Base-by-base conservation (phyloP, 768 basidiomycete species). In the Naganishia antarctica region DNA sequence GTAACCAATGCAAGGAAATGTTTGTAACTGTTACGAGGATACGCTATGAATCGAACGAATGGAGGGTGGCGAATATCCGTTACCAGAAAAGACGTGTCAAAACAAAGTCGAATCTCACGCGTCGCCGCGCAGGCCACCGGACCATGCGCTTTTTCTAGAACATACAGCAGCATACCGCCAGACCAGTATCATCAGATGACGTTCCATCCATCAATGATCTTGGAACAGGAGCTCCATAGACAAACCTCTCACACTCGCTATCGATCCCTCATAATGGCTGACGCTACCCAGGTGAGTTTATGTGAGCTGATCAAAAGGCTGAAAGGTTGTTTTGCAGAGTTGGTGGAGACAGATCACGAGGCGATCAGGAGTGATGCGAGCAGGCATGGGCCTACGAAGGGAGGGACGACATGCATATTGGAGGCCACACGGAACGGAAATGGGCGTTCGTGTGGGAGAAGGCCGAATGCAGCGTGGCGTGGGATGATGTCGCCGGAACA, bases 31-130 rank as follows among this genome's bases (percentile, higher is more conserved):
- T n/a, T n/a, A n/a, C n/a, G n/a, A n/a, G n/a, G n/a, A n/a, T n/a
- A n/a, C n/a, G n/a, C n/a, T n/a, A n/a, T n/a, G n/a, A n/a, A n/a
- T n/a, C n/a, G n/a, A n/a, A n/a, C n/a, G n/a, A n/a, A n/a, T n/a
- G n/a, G n/a, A n/a, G n/a, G 34, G 34, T 37, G 34, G 34, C 34
- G 34, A 37, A 37, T 7, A 7, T 37, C 34, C 15, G 34, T 7
- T 37, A 15, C 7, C 34, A 37, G 34, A 37, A 37, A 49, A 25
- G 13, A 49, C 47, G 47, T 49, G 47, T 49, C 47, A 49, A 49
- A 25, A 25, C 47, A 25, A 44, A 5, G 9, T n/a, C 5, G n/a
- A n/a, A 37, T 37, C 45, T 49, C 7, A 29, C 47, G 47, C 47
- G 25, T 25, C 29, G 32, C 34, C 34, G 15, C 15, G 15, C 34